Base-by-base conservation (phyloP, 306 rosid species). In the Cicer cuneatum region DNA sequence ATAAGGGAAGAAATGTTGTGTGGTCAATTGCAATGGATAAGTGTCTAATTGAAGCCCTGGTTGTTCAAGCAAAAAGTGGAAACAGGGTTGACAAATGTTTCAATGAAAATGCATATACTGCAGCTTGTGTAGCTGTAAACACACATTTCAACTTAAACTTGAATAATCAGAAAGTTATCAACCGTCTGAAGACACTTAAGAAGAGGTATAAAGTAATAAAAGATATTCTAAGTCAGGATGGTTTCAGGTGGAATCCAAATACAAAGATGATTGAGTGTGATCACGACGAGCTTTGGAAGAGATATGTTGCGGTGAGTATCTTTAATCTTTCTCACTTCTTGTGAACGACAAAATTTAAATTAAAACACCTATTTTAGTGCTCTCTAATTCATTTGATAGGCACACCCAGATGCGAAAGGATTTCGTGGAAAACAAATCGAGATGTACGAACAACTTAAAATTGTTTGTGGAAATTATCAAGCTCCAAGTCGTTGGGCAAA, bases 21-120 rank as follows among this genome's bases (percentile, higher is more conserved):
- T 91, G 97, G 97, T 91, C 97, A 77, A 70, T 72, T 78, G 89
- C 88, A 60, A 91, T 91, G 92, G 97, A 89, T 73, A 89, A 84
- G 85, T 91, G 94, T 71, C 85, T 91, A 29, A 89, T 87, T 72
- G 90, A 89, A 84, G 78, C 90, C 61, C 88, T 91, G 80, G 87
- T 90, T 21, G 67, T 89, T 84, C 94, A 91, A 78, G 97, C 94
- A 47, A 89, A 65, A 80, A 77, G 75, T 13, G 94, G 97, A 80
- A 91, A 91, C 81, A 91, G 85, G 85, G 83, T 91, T 33, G 94
- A 89, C 46, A 91, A 88, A 85, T 89, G 90, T 84, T 91, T 85
- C 75, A 91, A 87, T 79, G 97, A 91, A 80, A 87, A 87, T 77
- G 97, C 97, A 16, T 91, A 91, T 78, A 82, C 89, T 7, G 90